Evolutionary conservation across 495 filamentous ascomycete species (phyloP).

Genomic region (Aspergillus bridgeri): DNA sequence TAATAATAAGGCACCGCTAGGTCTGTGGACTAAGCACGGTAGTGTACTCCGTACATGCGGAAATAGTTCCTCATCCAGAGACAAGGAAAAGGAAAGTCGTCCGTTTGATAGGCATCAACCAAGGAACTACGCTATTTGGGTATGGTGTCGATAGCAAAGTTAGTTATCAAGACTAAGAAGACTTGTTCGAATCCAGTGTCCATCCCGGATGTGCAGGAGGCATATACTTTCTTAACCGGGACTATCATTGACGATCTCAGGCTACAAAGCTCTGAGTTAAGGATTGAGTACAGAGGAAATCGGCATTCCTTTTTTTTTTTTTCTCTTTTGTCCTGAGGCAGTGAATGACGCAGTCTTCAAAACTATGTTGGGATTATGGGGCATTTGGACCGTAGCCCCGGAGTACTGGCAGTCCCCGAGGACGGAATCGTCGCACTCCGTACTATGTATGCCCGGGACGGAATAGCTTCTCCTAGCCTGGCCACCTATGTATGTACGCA

Average conservation of each 20-base stretch:
- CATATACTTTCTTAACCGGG: background rate
- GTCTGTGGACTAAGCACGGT: no score
- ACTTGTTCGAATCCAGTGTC: background rate
- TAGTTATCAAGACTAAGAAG: background rate
- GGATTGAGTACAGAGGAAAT: no score
- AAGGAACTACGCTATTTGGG: constrained; percentile 1
- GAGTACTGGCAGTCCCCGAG: background rate
- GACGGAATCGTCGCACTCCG: background rate
- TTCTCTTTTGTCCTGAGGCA: background rate
- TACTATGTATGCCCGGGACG: background rate
- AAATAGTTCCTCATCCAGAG: background rate
- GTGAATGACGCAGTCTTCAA: background rate
- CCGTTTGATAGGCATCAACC: constrained; percentile 3
- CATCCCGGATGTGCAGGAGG: background rate
- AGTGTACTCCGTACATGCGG: background rate
- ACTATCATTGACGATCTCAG: background rate
- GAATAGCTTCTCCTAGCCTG: background rate
- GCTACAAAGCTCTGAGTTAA: background rate
- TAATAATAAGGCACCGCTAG: no score
- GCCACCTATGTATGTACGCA: background rate
- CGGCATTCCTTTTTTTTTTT: no score
- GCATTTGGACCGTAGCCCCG: background rate
- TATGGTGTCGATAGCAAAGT: constrained; percentile 2
- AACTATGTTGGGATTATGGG: background rate
- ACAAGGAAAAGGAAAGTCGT: constrained; percentile 4